Percentiles rank a stretch among this genome's conserved stretches.
phyloP scores from a whole-genome alignment of 1,284 basidiomycete genomes.

The Ceratobasidium sp. region DNA sequence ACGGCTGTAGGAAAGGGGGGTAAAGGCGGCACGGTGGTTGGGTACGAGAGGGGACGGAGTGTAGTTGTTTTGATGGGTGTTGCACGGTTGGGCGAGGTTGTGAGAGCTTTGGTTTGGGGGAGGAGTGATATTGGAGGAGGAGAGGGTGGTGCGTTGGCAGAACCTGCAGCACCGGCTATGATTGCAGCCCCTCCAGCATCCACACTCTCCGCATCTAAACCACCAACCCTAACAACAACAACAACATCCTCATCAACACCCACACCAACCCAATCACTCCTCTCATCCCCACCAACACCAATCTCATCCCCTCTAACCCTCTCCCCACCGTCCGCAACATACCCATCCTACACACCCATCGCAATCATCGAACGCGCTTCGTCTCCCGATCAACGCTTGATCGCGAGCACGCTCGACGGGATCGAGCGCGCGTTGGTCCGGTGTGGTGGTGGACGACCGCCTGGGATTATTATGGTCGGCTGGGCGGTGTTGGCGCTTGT shows the following conservation, averaged over 20 bases:
- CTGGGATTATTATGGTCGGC: slow-evolving; percentile 95
- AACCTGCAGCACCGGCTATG: not conserved
- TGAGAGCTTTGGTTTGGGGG: slow-evolving; percentile 61
- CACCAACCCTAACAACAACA: slow-evolving; percentile 8
- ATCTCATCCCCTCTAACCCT: slow-evolving; percentile 53
- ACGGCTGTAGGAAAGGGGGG: slow-evolving; percentile 94
- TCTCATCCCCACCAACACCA: slow-evolving; percentile 20
- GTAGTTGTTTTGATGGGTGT: slow-evolving; percentile 95
- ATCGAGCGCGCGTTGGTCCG: slow-evolving; percentile 81
- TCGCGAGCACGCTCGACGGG: slow-evolving; percentile 82
- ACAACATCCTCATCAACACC: slow-evolving; percentile 7
- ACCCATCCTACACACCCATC: slow-evolving; percentile 85
- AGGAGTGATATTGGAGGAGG: slow-evolving; percentile 51
- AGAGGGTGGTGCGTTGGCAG: slow-evolving; percentile 57
- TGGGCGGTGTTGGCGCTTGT: slow-evolving; percentile 77
- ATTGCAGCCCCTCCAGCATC: slow-evolving; percentile 41
- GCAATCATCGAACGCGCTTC: slow-evolving; percentile 95
- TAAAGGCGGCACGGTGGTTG: slow-evolving; percentile 84
- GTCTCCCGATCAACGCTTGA: slow-evolving; percentile 90
- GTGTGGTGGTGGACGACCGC: slow-evolving; percentile 89
- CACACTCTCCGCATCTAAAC: slow-evolving; percentile 15
- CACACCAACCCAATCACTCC: slow-evolving; percentile 26
- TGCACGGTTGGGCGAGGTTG: slow-evolving; percentile 81
- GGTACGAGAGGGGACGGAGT: slow-evolving; percentile 86
- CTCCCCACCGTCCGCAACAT: slow-evolving; percentile 66